Evolutionary conservation across 208 protist species (phyloP), one percentile per base, ranked within the genome.

Genomic region (Leishmania tropica): DNA sequence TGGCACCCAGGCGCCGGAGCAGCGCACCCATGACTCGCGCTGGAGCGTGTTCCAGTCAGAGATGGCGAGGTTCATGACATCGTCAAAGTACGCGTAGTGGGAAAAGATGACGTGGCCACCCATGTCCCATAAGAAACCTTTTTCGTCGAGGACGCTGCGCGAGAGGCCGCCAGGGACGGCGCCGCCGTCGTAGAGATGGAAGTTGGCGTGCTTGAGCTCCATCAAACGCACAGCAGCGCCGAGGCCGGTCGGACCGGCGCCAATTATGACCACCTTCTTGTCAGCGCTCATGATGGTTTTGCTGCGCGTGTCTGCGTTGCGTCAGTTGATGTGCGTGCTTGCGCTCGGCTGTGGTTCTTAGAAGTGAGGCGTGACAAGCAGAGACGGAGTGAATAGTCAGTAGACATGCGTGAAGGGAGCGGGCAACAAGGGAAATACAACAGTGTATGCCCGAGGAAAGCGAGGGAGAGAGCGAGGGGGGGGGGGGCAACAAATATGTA

Each of bases 41-140:
- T 93, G 77, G 40, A 92, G 87, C 15, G 64, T 72, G 73, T 93
- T 92, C 88, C 89, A 92, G 24, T 88, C 76, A 48, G 77, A 19
- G 28, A 95, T 67, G 11, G 89, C 80, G 42, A 87, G 54, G 84
- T 94, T 87, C 85, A 96, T 92, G 19, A 94, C 85, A 48, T 92
- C 88, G 79, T 96, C 93, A 79, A 95, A 96, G 83, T 94, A 96
- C 40, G 90, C 85, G 81, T 93, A 96, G 85, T 96, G 93, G 2
- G 91, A 95, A 76, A 96, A 96, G 81, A 96, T 92, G 42, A 95
- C 90, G 85, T 96, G 93, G 42, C 89, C 93, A 37, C 93, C 93
- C 53, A 95, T 84, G 81, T 96, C 93, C 91, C 91, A 96, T 40
- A 88, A 83, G 78, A 96, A 96, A n/a, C 87, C 87, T 3, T 91